Evolutionary conservation across 208 protist genomes (phyloP), one percentile per base, ranked within the genome.

Genomic region (Wallacemonas sp.): DNA sequence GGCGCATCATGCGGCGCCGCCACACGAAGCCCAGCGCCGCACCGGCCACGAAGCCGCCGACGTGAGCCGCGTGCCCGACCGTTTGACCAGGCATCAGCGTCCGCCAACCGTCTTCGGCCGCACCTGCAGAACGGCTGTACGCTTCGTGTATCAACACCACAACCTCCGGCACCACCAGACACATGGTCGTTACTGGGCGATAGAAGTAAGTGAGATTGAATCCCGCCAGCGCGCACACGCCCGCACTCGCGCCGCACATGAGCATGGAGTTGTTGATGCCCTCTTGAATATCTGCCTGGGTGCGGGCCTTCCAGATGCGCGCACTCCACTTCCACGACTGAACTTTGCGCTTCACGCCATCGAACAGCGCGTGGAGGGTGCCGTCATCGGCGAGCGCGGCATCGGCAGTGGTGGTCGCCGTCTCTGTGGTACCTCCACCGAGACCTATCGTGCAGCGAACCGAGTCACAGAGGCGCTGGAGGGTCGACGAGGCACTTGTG

Each of bases 171-270:
- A 81, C 21, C 1, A 79, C 63, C 3, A 85, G 10, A 17, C 54
- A 69, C 4, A 76, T 26, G 24, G 76, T 71, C 3, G 66, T 73
- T 10, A 73, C 19, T 27, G 71, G 81, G 1, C 74, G 65, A 5
- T 62, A 37, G 55, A 81, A 83, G 62, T 76, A 85, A 0, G 69
- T 67, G 5, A 72, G 67, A 59, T 78, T 87, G 61, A 91, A 91
- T 10, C 85, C 85, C 1, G 73, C 50, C 17, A 91, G 53, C 8
- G 81, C 74, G 37, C 67, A 85, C 19, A 87, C 46, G 29, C 81
- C 85, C 9, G 75, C 78, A 36, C 81, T 87, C 15, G 73, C 70
- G 1, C 85, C 85, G 48, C 81, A 87, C 81, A 87, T 87, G 36
- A 85, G 54, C 54, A 79, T 78, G 15, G 29, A 44, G 30, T 76